These are phyloP conservation scores for Ganoderma lingzhi DNA, from an alignment of 1,284 basidiomycete genomes.

Conservation along the genomic window DNA sequence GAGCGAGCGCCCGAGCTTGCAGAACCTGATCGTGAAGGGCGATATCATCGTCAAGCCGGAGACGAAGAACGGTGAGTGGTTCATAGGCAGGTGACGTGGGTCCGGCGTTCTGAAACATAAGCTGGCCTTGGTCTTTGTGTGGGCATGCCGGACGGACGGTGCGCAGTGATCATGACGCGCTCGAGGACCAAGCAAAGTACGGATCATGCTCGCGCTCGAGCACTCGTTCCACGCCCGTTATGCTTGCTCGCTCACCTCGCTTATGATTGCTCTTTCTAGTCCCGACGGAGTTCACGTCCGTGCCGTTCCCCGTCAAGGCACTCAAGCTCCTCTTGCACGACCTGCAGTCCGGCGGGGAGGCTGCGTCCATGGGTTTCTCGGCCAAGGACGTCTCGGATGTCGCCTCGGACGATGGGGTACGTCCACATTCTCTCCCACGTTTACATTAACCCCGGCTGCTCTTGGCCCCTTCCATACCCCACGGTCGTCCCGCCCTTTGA, in stretches of 20 bases:
- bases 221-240: constrained; percentile 12
- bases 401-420: constrained; percentile 81
- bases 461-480: neutral
- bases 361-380: constrained; percentile 64
- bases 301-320: constrained; percentile 91
- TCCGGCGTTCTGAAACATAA: constrained; percentile 23
- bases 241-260: constrained; percentile 2
- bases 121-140: constrained; percentile 22
- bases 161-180: constrained; percentile 92
- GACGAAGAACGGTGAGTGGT: constrained; percentile 78
- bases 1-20: constrained; percentile 69
- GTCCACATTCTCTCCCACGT: constrained; percentile 38
- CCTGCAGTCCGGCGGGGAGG: constrained; percentile 76
- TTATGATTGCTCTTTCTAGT: constrained; percentile 50
- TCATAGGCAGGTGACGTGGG: constrained; percentile 16
- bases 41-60: constrained; percentile 87
- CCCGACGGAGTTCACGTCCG: constrained; percentile 86
- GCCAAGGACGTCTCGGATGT: constrained; percentile 53
- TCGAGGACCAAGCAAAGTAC: constrained; percentile 88
- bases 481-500: neutral
- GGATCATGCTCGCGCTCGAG: constrained; percentile 37
- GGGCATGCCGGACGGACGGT: neutral
- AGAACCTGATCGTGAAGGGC: constrained; percentile 83
- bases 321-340: constrained; percentile 91
- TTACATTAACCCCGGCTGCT: neutral